These are phyloP conservation scores for Tetrahymena malaccensis DNA, from an alignment of 73 alveolate genomes.

Conservation along the genomic window DNA sequence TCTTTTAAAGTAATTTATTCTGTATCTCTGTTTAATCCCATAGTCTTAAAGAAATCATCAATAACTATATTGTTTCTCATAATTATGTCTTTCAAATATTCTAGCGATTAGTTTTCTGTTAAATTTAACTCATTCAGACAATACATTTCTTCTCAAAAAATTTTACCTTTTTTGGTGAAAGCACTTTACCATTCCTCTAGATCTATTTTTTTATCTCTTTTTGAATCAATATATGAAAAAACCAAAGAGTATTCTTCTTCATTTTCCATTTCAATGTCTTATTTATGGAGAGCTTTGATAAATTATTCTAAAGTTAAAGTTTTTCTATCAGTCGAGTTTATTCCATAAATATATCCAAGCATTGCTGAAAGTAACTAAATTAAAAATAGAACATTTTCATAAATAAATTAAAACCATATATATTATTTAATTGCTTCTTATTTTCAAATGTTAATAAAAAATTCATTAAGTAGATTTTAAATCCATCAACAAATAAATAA, in stretches of 20 bases:
- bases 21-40: background rate
- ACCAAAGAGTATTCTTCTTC: background rate
- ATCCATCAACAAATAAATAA: no score
- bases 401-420: no score
- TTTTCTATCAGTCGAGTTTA: background rate
- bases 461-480: no score
- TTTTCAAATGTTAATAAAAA: no score
- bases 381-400: no score
- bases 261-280: background rate
- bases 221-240: background rate
- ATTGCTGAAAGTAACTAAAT: background rate
- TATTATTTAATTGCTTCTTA: no score
- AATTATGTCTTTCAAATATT: background rate
- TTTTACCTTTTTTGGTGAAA: background rate
- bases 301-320: background rate
- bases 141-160: no score
- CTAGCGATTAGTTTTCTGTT: background rate
- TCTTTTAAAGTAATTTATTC: background rate
- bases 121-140: background rate
- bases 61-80: background rate
- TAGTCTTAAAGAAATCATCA: background rate
- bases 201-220: background rate
- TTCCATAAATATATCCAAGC: background rate
- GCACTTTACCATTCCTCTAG: background rate
- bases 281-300: background rate